Evolutionary conservation across 1,284 basidiomycete species (phyloP), one percentile per base, ranked within the genome.

Genomic region (Cutaneotrichosporon sp.): DNA sequence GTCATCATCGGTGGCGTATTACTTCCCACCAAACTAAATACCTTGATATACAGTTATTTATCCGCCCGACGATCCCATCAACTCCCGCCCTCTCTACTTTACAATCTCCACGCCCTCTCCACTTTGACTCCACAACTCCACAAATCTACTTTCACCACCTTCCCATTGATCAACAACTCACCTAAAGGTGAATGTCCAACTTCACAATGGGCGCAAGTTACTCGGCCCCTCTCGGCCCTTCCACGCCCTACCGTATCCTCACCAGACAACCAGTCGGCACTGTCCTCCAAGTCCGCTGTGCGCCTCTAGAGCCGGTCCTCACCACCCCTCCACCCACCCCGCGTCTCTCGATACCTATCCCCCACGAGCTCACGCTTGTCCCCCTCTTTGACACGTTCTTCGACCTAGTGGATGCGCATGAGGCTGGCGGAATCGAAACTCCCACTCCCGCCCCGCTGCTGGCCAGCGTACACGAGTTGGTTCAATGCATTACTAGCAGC

Each of bases 371-470:
- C 18, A 32, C 31, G 11, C 18, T 30, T 8, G 50, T 52, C 36
- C 58, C 58, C 2, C 58, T 60, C 9, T 60, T 60, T 50, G 50
- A 42, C 50, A 60, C 58, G 4, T 60, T 52, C 26, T 60, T 60
- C 38, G 50, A 60, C 58, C 58, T 60, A 21, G 49, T 46, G 14
- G 50, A 60, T 8, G 32, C 31, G 18, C 50, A 60, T 14, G 58
- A 38, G 21, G 30, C 22, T 3, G 56, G 56, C 42, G 58, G 58
- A n/a, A 53, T 60, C 49, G 32, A 21, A 11, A 40, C 49, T 1
- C 58, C 58, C 13, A 42, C 58, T 11, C 22, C 49, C 11, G n/a
- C 36, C 5, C 16, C 31, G n/a, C 50, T 52, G 4, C 58, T 60
- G 22, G n/a, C n/a, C 5, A 40, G 34, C 5, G 50, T 50, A 32